These are phyloP conservation scores for Viola pubescens DNA, from an alignment of 441 rosid species.

Conservation along the genomic window DNA sequence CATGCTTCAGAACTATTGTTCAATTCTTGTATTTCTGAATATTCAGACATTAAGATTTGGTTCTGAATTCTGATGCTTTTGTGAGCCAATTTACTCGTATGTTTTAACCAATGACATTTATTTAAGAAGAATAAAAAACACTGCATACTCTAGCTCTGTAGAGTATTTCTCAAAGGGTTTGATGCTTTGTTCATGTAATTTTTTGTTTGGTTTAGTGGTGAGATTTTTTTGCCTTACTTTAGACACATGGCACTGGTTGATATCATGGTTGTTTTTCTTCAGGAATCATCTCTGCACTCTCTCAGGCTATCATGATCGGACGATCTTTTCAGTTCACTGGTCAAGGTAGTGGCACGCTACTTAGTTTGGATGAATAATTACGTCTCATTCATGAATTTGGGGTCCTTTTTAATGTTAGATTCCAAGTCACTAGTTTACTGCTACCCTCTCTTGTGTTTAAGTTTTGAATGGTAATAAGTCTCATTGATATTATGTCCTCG, in stretches of 20 bases:
- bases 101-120: too few species aligned
- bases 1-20: too few species aligned
- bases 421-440: neutral
- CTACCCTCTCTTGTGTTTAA: neutral
- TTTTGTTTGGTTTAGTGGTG: conserved; percentile 3
- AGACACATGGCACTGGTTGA: conserved; percentile 6
- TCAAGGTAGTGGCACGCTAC: conserved; percentile 52
- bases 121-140: too few species aligned
- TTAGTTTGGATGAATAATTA: conserved; percentile 10
- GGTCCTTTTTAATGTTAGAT: neutral
- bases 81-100: too few species aligned
- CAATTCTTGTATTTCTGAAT: too few species aligned
- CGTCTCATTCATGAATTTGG: neutral
- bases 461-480: too few species aligned
- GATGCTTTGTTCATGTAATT: neutral
- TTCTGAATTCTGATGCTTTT: too few species aligned
- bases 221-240: neutral
- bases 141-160: neutral
- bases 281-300: conserved; percentile 83
- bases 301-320: conserved; percentile 89
- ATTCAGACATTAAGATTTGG: too few species aligned
- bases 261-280: conserved; percentile 23
- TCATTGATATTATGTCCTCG: too few species aligned
- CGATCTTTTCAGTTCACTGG: conserved; percentile 90
- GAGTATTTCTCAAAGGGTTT: neutral